Evolutionary conservation across 441 rosid genomes (phyloP).

Genomic region (Brassica hybrid): DNA sequence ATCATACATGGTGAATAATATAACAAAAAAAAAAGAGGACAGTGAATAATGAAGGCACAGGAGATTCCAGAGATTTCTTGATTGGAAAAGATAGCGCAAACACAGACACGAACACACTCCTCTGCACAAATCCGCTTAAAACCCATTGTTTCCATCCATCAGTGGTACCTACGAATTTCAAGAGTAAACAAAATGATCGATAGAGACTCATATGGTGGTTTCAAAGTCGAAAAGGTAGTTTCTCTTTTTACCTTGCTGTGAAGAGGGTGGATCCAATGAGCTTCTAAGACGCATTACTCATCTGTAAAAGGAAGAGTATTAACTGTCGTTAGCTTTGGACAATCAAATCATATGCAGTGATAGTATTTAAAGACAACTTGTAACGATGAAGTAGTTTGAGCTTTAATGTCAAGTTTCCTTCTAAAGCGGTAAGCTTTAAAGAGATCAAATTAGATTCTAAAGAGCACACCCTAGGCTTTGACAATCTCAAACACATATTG

Average conservation of each 20-base stretch:
- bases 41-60: conserved; percentile 11
- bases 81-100: conserved; percentile 27
- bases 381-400: background rate
- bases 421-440: background rate
- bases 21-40: background rate
- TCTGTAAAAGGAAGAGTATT: conserved; percentile 30
- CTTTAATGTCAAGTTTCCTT: background rate
- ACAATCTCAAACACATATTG: conserved; percentile 6
- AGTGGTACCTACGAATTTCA: conserved; percentile 15
- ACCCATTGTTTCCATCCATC: conserved; percentile 26
- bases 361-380: background rate
- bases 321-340: background rate
- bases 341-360: background rate
- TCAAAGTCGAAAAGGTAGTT: background rate
- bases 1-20: conserved; percentile 23
- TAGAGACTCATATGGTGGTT: conserved; percentile 6
- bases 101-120: conserved; percentile 28
- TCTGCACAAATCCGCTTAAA: conserved; percentile 28
- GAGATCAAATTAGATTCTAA: conserved; percentile 4
- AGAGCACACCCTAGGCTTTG: background rate
- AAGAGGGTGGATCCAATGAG: conserved; percentile 31
- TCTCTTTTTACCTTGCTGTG: conserved; percentile 15
- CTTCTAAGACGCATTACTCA: conserved; percentile 21
- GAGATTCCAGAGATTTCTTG: conserved; percentile 24
- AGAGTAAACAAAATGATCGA: background rate